Percentiles rank a stretch among this genome's conserved stretches.
Conservation (phyloP, 495 filamentous ascomycete genomes). For the Chlorociboria aeruginascens region DNA sequence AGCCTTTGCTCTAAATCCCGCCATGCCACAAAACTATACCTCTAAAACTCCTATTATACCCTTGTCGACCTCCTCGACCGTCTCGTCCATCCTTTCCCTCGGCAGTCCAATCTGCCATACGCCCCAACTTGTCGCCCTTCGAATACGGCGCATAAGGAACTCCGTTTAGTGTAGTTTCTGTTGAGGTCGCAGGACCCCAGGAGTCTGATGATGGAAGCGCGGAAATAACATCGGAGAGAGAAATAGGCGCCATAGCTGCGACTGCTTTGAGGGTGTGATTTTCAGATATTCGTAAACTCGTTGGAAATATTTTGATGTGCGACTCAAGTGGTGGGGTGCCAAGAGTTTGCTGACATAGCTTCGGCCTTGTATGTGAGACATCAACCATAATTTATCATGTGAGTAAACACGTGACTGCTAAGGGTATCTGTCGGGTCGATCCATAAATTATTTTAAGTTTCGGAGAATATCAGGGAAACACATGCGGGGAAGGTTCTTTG, state of each 20-base stretch:
- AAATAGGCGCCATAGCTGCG: slow-evolving; percentile 21
- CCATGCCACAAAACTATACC: slow-evolving; percentile 38
- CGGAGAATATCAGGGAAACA: no score
- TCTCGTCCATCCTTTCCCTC: slow-evolving; percentile 78
- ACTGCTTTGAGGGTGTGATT: not conserved
- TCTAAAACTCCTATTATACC: slow-evolving; percentile 86
- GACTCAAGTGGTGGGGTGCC: not conserved
- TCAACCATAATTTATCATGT: no score
- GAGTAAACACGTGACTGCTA: no score
- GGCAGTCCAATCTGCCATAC: slow-evolving; percentile 98
- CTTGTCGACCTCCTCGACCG: slow-evolving; percentile 64
- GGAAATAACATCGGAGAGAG: slow-evolving; percentile 43
- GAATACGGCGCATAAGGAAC: slow-evolving; percentile 96
- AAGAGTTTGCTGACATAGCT: no score
- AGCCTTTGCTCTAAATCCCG: not conserved
- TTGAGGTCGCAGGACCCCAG: slow-evolving; percentile 77
- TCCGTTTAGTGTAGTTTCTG: slow-evolving; percentile 78
- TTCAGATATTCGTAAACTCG: not conserved
- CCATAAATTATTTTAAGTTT: no score
- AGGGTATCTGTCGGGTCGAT: no score
- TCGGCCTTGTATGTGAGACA: no score
- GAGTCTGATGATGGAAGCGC: slow-evolving; percentile 47
- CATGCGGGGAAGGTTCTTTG: no score
- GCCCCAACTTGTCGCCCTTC: slow-evolving; percentile 95
- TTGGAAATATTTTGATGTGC: not conserved